Base-by-base conservation (phyloP, 768 basidiomycete species). In the Pleurotus citrinopileatus region DNA sequence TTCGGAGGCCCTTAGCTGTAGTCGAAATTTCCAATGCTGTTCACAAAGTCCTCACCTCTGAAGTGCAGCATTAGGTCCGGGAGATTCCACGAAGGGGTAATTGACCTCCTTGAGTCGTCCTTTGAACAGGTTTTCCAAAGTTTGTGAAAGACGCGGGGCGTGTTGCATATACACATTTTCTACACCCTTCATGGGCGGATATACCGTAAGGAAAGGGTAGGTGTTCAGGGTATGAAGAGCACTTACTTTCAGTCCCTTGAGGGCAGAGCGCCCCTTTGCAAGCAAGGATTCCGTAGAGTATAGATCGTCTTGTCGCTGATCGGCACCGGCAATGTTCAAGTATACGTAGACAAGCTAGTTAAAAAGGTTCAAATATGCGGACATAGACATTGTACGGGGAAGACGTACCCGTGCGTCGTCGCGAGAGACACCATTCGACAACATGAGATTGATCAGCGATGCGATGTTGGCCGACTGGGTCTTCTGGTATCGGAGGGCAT, bases 141-240 rank as follows among this genome's bases (percentile, higher is more conserved):
- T 98, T 64, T 97, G 89, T 1, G 89, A 86, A 4, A 99, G 75
- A 68, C 95, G 94, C 5, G 97, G 97, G 13, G 85, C 86, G 62
- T 98, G 97, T 61, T 98, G 97, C 53, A 94, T 99, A 67, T 98
- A 99, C 13, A 98, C 95, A 63, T 99, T 99, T 71, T 99, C 97
- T 3, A 98, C 96, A 2, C 97, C 97, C 92, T 95, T 53, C 3
- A 32, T 13, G 27, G n/a, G n/a, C 1, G 3, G 17, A 43, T 56
- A 47, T 27, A 36, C 28, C 27, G 54, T 64, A 10, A 38, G 43
- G 23, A 51, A 12, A 55, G 25, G 42, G 2, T 10, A 53, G 3
- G 4, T 34, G 46, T 15, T 20, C n/a, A n/a, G 10, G 28, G 5
- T 27, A 19, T 28, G 25, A 6, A 6, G 10, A 26, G 13, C 19